Evolutionary conservation across 805 yeast genomes (phyloP).

Genomic region (Yamadazyma insecticola): DNA sequence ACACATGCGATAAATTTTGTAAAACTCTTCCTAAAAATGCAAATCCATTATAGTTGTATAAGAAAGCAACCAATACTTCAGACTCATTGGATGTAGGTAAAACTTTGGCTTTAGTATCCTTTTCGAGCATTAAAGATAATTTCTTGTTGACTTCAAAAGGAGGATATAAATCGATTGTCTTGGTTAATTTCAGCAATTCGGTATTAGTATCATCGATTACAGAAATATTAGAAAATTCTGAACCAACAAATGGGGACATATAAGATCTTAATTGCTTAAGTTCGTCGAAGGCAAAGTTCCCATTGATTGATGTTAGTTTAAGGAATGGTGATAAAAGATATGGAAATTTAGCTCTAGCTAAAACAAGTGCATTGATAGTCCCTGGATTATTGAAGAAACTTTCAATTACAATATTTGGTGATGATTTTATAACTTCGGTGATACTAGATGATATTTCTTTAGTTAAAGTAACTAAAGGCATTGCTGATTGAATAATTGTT

Average conservation of each 20-base stretch:
- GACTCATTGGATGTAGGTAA: slow-evolving; percentile 43
- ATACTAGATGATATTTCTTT: slow-evolving; percentile 41
- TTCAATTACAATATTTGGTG: slow-evolving; percentile 42
- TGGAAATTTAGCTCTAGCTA: slow-evolving; percentile 76
- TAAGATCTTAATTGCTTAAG: slow-evolving; percentile 57
- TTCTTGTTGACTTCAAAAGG: slow-evolving; percentile 50
- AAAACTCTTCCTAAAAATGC: slow-evolving; percentile 73
- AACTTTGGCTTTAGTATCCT: slow-evolving; percentile 66
- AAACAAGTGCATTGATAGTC: slow-evolving; percentile 39
- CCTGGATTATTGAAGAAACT: slow-evolving; percentile 44
- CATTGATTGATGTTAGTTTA: slow-evolving; percentile 56
- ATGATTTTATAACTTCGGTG: slow-evolving; percentile 34
- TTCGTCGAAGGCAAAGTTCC: slow-evolving; percentile 62
- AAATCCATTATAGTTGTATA: slow-evolving; percentile 82
- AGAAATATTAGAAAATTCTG: slow-evolving; percentile 35
- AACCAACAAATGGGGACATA: slow-evolving; percentile 43
- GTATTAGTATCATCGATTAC: slow-evolving; percentile 49
- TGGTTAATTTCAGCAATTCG: slow-evolving; percentile 48
- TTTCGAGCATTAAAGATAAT: slow-evolving; percentile 38
- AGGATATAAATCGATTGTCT: slow-evolving; percentile 48
- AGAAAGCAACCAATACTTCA: slow-evolving; percentile 54
- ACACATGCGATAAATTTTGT: slow-evolving; percentile 51
- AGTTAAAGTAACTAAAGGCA: slow-evolving; percentile 48
- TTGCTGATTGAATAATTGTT: slow-evolving; percentile 37
- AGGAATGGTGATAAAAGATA: slow-evolving; percentile 56